Evolutionary conservation across 768 basidiomycete species (phyloP).

Genomic region (Kwoniella europaea): DNA sequence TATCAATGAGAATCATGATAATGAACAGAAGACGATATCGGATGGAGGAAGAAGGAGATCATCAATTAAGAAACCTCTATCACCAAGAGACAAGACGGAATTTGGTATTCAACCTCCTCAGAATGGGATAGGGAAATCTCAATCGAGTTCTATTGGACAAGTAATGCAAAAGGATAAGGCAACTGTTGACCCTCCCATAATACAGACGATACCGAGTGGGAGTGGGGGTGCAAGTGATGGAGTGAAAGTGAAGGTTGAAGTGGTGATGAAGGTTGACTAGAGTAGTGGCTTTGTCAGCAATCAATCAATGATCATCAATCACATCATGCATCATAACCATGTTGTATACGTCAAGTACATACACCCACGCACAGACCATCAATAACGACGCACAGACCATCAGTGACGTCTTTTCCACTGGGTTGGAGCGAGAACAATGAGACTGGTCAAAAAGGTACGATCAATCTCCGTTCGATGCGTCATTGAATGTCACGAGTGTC

Average conservation of each 20-base stretch:
- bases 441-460: neutral
- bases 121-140: neutral
- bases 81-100: neutral
- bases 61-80: neutral
- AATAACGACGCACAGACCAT: neutral
- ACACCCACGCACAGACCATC: conserved; percentile 1
- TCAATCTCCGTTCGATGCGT: neutral
- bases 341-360: neutral
- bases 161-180: neutral
- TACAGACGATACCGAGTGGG: neutral
- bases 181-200: neutral
- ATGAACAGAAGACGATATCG: neutral
- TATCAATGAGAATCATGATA: neutral
- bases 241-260: conserved; percentile 16
- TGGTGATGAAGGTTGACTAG: conserved; percentile 15
- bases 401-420: neutral
- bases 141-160: neutral
- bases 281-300: neutral
- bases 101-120: neutral
- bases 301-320: neutral
- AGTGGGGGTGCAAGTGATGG: neutral
- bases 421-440: neutral
- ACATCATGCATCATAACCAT: neutral
- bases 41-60: conserved; percentile 2
- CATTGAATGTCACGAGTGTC: neutral